Conservation (phyloP, 331 rosid genomes). For the Ulmus americana region DNA sequence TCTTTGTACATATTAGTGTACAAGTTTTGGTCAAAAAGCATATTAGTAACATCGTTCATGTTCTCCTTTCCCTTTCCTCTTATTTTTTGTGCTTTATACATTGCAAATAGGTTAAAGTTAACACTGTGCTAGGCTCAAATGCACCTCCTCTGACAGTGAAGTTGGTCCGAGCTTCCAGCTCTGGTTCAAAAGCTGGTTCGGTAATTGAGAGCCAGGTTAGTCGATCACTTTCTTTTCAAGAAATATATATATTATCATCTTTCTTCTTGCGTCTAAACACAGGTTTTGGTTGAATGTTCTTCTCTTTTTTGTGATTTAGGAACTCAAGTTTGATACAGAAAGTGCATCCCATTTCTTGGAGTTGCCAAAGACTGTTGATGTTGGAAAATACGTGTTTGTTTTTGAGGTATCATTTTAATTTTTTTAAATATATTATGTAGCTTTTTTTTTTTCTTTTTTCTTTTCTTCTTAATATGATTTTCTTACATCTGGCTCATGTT, state of each 20-base stretch:
- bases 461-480: background rate
- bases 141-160: constrained; percentile 81
- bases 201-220: constrained; percentile 60
- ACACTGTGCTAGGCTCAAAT: constrained; percentile 80
- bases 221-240: constrained; percentile 5
- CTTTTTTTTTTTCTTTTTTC: too few species aligned
- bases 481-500: constrained; percentile 4
- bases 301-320: constrained; percentile 38
- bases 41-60: background rate
- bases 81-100: constrained; percentile 16
- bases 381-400: constrained; percentile 63
- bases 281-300: constrained; percentile 17
- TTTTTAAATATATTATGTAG: constrained; percentile 2
- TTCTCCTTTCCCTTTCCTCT: background rate
- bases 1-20: background rate
- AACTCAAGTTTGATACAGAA: constrained; percentile 63
- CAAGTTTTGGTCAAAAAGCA: background rate
- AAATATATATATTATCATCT: background rate
- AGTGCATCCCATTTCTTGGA: constrained; percentile 58
- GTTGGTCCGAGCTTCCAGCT: constrained; percentile 55
- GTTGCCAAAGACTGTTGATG: constrained; percentile 55
- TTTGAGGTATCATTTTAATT: constrained; percentile 60
- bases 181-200: constrained; percentile 57
- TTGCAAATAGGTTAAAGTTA: constrained; percentile 69
- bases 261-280: background rate